Percentiles rank a stretch among this genome's conserved stretches.
phyloP scores from a whole-genome alignment of 2,329 filamentous ascomycete species.

The Eutypa lata region DNA sequence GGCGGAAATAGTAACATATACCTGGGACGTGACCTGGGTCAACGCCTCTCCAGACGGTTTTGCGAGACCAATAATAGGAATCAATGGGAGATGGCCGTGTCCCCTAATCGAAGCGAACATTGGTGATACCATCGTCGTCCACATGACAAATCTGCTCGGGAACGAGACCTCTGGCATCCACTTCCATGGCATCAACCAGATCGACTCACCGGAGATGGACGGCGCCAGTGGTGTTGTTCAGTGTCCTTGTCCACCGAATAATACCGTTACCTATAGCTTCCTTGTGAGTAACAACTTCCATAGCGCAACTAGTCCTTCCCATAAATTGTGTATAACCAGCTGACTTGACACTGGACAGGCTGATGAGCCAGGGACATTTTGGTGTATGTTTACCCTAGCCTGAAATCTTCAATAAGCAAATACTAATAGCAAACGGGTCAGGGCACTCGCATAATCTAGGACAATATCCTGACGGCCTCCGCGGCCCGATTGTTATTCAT shows the following conservation, averaged over 20 bases:
- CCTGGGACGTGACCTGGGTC: constrained; percentile 63
- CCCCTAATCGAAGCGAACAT: constrained; percentile 54
- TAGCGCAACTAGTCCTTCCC: not conserved
- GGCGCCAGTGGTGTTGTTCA: constrained; percentile 56
- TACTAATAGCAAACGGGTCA: constrained; percentile 9
- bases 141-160: constrained; percentile 46
- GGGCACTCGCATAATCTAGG: constrained; percentile 63
- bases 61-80: constrained; percentile 56
- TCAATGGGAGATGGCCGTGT: constrained; percentile 64
- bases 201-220: constrained; percentile 58
- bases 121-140: constrained; percentile 49
- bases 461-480: constrained; percentile 66
- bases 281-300: constrained; percentile 33
- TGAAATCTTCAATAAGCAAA: too few species aligned
- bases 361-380: constrained; percentile 42
- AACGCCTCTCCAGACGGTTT: constrained; percentile 59
- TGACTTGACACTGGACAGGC: constrained; percentile 22
- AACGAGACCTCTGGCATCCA: constrained; percentile 51
- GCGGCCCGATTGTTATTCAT: constrained; percentile 58
- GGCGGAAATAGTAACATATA: constrained; percentile 47
- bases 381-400: constrained; percentile 34
- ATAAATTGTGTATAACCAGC: not conserved
- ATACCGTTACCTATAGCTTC: constrained; percentile 56
- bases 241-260: constrained; percentile 51
- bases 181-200: constrained; percentile 62